A percentile compares a stretch with the other conserved stretches of the same genome.
Conservation (phyloP, 371 early-diverging fungal genomes). For the Blakeslea trispora region DNA sequence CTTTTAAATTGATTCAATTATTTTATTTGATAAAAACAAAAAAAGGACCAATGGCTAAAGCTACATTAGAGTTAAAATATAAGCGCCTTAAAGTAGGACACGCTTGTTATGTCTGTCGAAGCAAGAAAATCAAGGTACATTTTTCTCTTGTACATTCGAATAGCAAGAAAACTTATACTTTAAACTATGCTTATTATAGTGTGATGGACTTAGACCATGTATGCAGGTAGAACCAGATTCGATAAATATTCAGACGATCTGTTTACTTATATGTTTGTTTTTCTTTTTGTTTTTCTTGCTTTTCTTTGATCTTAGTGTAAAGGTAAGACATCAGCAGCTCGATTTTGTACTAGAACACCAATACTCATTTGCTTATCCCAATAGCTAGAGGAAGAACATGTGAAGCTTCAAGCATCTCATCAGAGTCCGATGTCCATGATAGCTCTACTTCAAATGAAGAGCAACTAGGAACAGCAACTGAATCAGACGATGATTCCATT, state of each 20-base stretch:
- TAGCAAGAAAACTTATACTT: too few species aligned
- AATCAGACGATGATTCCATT: slow-evolving; percentile 23
- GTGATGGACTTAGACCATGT: slow-evolving; percentile 33
- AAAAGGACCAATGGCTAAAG: slow-evolving; percentile 24
- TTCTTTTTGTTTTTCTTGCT: background rate
- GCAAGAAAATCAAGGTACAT: slow-evolving; percentile 35
- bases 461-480: slow-evolving; percentile 1
- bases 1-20: background rate
- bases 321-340: slow-evolving; percentile 17
- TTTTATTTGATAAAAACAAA: too few species aligned
- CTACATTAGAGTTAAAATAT: slow-evolving; percentile 29
- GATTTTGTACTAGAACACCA: slow-evolving; percentile 2
- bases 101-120: slow-evolving; percentile 33
- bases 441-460: background rate
- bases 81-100: slow-evolving; percentile 35
- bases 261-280: slow-evolving; percentile 4
- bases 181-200: slow-evolving; percentile 4
- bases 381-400: slow-evolving; percentile 31
- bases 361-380: background rate
- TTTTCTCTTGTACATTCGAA: background rate
- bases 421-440: slow-evolving; percentile 1
- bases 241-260: background rate
- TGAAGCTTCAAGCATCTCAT: slow-evolving; percentile 11
- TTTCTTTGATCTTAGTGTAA: slow-evolving; percentile 30
- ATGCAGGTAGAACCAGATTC: slow-evolving; percentile 26